Evolutionary conservation across 2,329 filamentous ascomycete genomes (phyloP), one percentile per base, ranked within the genome.

Genomic region (Amauroascus verrucosus): DNA sequence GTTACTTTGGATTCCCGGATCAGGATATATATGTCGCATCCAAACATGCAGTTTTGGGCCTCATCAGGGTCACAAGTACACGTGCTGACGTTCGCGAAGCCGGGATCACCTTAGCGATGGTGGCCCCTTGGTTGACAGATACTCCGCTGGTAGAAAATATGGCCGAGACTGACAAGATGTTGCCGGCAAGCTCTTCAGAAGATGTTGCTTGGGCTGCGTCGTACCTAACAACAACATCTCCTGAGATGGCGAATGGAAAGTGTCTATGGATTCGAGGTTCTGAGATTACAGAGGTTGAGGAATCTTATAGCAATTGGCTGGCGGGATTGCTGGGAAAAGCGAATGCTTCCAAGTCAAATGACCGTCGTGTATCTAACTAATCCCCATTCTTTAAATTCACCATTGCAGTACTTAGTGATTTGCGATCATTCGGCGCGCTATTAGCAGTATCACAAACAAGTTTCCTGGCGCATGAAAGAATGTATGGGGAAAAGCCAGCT

Each of bases 121-220:
- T 50, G 9, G 48, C 37, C 2, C 48, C 48, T 30, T 50, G 48
- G 48, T 11, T 41, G 6, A 50, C 48, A n/a, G 22, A 20, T 6
- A 50, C 48, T 13, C 37, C 35, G n/a, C 22, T 50, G 1, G 24
- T 22, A 18, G 13, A 43, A 20, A 14, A 43, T 7, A 22, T 50
- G 1, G 14, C 18, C 6, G n/a, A 41, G 11, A 24, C 26, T 16
- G n/a, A 7, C 35, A 40, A 22, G 9, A 18, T 16, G 22, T 24
- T 43, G 22, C 18, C 14, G 8, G 18, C 3, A n/a, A 50, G 48
- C 18, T 30, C 48, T 5, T 22, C 48, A 1, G 35, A 43, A 13
- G 48, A 50, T 32, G 48, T 50, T 28, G 48, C 48, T 20, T 50
- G 35, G 35, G 48, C 48, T 4, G 48, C 22, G 18, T 50, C 48